Conservation (phyloP, 345 rosid genomes). For the Syzygium jambos region DNA sequence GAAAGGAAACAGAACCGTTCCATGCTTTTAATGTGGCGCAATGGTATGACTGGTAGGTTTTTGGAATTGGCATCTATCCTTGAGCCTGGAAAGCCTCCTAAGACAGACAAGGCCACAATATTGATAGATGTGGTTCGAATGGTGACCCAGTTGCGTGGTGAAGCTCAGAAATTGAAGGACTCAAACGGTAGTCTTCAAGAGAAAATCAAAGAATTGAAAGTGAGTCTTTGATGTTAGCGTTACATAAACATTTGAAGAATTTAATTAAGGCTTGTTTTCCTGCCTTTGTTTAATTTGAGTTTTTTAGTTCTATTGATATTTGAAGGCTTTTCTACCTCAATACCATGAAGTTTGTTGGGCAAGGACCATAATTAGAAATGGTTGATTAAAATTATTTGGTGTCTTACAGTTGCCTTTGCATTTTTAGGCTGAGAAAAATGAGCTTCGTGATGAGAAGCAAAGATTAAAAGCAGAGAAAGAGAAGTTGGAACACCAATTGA, state of each 20-base stretch:
- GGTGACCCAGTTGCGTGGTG: conserved; percentile 30
- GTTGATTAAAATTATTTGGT: neutral
- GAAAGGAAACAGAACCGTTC: neutral
- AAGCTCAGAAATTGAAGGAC: conserved; percentile 36
- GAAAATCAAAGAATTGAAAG: conserved; percentile 39
- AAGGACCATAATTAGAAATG: neutral
- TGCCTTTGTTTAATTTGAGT: neutral
- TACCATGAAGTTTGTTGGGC: neutral
- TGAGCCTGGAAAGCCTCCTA: conserved; percentile 39
- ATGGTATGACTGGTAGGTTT: conserved; percentile 17
- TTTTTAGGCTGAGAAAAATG: conserved; percentile 59
- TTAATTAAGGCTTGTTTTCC: neutral
- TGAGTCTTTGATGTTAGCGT: neutral
- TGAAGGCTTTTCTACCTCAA: neutral
- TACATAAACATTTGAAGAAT: neutral
- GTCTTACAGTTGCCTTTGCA: neutral
- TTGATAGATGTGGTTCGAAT: conserved; percentile 32
- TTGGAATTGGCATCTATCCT: conserved; percentile 31
- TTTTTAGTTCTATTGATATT: neutral
- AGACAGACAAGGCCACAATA: conserved; percentile 35
- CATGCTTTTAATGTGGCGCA: neutral
- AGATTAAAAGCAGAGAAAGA: conserved; percentile 82
- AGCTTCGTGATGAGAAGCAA: conserved; percentile 77
- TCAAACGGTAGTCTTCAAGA: conserved; percentile 30
- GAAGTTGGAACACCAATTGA: conserved; percentile 41